Percentiles rank a stretch among this genome's conserved stretches.
These are phyloP conservation scores for Lasiosphaeriaceae sp. DNA, from an alignment of 495 filamentous ascomycete species.

Conservation along the genomic window DNA sequence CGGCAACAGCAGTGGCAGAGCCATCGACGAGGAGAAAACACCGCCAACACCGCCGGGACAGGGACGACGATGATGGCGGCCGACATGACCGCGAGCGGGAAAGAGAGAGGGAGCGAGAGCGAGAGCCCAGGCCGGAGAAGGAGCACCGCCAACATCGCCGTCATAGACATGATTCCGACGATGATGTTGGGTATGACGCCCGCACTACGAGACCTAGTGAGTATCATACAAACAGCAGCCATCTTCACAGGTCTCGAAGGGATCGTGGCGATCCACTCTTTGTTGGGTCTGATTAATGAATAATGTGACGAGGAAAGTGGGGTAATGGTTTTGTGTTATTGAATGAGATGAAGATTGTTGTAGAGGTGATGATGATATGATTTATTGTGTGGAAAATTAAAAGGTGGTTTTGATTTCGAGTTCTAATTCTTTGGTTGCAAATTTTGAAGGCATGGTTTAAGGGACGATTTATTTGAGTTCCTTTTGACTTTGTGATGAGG, in stretches of 20 bases:
- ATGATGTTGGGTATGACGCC: neutral
- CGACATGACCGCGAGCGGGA: conserved; percentile 15
- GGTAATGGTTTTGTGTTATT: too few relatives aligned
- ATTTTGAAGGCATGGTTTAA: too few relatives aligned
- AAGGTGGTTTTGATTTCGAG: too few relatives aligned
- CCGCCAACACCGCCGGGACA: conserved; percentile 28
- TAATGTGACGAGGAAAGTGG: too few relatives aligned
- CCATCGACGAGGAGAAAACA: conserved; percentile 14
- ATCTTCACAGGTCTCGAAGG: conserved; percentile 5
- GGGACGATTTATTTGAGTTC: too few relatives aligned
- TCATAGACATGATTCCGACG: conserved; percentile 11
- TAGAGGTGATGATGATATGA: too few relatives aligned
- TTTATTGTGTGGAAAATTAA: too few relatives aligned
- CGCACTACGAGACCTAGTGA: neutral
- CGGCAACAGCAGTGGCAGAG: too few relatives aligned
- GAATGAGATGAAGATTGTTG: too few relatives aligned
- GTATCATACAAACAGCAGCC: neutral
- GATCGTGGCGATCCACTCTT: neutral
- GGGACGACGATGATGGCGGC: conserved; percentile 28
- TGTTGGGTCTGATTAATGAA: neutral
- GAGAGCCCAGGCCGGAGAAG: neutral
- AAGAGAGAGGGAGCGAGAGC: conserved; percentile 2
- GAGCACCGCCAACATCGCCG: conserved; percentile 6
- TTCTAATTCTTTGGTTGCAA: too few relatives aligned
- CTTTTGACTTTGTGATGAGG: too few relatives aligned